A percentile compares a stretch with the other conserved stretches of the same genome.
Evolutionary conservation across 2,329 filamentous ascomycete genomes (phyloP).

Genomic region (Botrytis paeoniae): DNA sequence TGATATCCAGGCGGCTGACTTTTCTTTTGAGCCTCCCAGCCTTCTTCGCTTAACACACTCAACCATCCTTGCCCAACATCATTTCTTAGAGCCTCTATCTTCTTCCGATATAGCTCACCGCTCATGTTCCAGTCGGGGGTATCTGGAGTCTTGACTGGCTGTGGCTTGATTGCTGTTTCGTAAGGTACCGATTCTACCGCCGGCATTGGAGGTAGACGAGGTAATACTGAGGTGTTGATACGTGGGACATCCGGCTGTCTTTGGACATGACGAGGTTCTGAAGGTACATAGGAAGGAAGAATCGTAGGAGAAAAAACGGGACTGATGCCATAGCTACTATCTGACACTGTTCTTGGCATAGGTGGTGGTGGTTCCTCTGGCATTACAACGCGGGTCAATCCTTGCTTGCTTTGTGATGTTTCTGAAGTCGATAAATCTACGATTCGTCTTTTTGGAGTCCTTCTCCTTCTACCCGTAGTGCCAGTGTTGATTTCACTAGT

Average conservation of each 20-base stretch:
- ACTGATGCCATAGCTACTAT: conserved; percentile 35
- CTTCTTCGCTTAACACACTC: conserved; percentile 78
- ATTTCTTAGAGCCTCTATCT: conserved; percentile 80
- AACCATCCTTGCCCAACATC: conserved; percentile 88
- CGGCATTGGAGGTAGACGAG: conserved; percentile 33
- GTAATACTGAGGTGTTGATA: conserved; percentile 33
- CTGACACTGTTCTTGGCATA: conserved; percentile 23
- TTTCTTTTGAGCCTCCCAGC: conserved; percentile 48
- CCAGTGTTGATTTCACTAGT: conserved; percentile 57
- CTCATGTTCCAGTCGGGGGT: conserved; percentile 61
- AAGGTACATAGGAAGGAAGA: conserved; percentile 33
- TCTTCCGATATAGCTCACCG: conserved; percentile 79
- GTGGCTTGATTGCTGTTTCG: conserved; percentile 28
- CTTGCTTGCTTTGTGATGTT: conserved; percentile 32
- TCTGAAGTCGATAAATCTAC: conserved; percentile 57
- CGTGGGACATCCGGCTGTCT: conserved; percentile 31
- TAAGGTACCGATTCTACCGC: conserved; percentile 33
- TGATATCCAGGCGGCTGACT: conserved; percentile 30
- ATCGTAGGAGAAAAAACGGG: conserved; percentile 36
- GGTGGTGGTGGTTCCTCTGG: conserved; percentile 26
- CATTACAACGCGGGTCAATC: conserved; percentile 27
- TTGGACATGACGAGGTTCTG: conserved; percentile 32
- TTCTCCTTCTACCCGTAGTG: conserved; percentile 55
- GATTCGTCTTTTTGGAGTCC: conserved; percentile 60
- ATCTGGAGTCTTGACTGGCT: conserved; percentile 27